Evolutionary conservation across 2,329 filamentous ascomycete genomes (phyloP), one percentile per base, ranked within the genome.

Genomic region (Arthrobotrys megalospora): DNA sequence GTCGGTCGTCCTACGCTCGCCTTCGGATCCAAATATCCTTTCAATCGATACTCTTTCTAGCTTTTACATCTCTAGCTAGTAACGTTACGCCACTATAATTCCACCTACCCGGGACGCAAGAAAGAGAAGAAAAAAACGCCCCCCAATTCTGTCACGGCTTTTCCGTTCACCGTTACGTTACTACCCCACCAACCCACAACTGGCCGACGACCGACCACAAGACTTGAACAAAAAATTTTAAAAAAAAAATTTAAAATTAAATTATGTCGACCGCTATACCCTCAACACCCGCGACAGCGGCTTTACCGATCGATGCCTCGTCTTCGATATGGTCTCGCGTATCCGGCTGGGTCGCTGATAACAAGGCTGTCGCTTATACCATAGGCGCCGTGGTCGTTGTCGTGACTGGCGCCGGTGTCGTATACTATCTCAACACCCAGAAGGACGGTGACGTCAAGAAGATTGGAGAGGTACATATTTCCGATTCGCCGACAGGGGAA

Each of bases 351-450:
- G 94, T 92, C 12, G 93, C 94, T 1, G 95, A 98, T 84, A 94
- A 99, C 87, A 98, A 97, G 87, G 92, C 93, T 58, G 89, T 95
- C 68, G 94, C 97, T 80, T 99, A 97, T 86, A 97, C 96, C 81
- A 93, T 98, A 85, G 96, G 95, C 70, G 96, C 96, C 83, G 92
- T 97, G 77, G 95, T 95, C 67, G 89, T 97, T 58, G 93, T 97
- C 50, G 92, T 97, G 71, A 96, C 93, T 12, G 93, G 93, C 79
- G 95, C 94, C 38, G 95, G 96, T 82, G 93, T 93, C 50, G 91
- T 97, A 83, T 99, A 98, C 87, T 98, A 97, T 85, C 87, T 97
- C 81, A 92, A 82, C 50, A 76, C 80, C 36, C 65, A 80, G 64
- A 52, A 73, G 67, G 55, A 43, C 21, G 69, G 64, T 58, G 48